Base-by-base conservation (phyloP, 1,139 yeast genomes). In the Blastobotrys petasosporus region DNA sequence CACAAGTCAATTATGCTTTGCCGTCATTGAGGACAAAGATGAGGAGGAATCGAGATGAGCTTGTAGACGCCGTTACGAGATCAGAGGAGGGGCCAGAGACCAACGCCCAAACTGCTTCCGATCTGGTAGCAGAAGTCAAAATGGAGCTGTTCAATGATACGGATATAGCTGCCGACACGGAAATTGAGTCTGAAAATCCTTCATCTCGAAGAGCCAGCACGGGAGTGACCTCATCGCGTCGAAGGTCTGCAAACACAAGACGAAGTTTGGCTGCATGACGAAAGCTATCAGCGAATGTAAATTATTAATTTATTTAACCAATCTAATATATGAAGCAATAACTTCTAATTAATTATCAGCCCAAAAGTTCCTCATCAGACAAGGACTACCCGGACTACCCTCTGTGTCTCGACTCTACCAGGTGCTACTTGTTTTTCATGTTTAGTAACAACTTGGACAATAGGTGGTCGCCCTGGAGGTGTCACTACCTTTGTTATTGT, bases 1-100 rank as follows among this genome's bases (percentile, higher is more conserved):
- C 48, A 8, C 52, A 49, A 8, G 78, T 85, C 5, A 80, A 80
- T 59, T 86, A 85, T 58, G 79, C 80, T 12, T 73, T 81, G 31
- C 86, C 92, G 0, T 79, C 90, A 0, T 62, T 83, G 46, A 70
- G 82, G 33, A 76, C 75, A 12, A 85, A 85, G 57, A 74, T 83
- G 80, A 74, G 95, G 58, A 70, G 95, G 53, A 80, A 81, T 35
- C 73, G 82, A 0, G 82, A 70, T 32, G 71, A 73, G 52, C 66
- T 81, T 40, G 76, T 76, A 8, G 84, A 80, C 60, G 88, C 88
- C 2, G 58, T 63, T 17, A 36, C 10, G 5, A 30, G 12, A n/a
- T 4, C 13, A 20, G 15, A 12, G 30, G 16, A 37, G 35, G 35
- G 29, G 12, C n/a, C 42, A 42, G 39, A 36, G 16, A 28, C 16